Conservation (phyloP, 225 moss, liverwort and hornwort species). For the Thuidium tamariscinum region DNA sequence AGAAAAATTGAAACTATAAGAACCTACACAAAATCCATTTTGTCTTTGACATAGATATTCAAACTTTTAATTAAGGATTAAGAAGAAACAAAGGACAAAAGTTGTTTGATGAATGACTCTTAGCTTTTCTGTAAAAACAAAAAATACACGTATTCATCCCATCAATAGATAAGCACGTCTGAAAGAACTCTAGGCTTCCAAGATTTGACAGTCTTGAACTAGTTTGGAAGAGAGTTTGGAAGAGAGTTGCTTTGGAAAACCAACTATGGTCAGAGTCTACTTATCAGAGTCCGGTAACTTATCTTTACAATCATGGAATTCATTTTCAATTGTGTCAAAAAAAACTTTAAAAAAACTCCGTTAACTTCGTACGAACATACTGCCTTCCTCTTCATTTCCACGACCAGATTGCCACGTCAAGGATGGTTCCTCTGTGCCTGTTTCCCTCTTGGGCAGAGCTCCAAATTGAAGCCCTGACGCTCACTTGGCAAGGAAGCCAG, state of each 20-base stretch:
- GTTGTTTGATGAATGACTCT: not conserved
- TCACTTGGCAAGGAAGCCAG: not conserved
- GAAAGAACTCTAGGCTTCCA: not conserved
- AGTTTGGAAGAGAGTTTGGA: too few species aligned
- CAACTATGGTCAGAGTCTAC: not conserved
- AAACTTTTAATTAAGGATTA: not conserved
- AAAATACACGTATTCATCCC: not conserved
- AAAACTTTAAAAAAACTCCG: too few species aligned
- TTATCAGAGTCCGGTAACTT: not conserved
- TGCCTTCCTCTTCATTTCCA: not conserved
- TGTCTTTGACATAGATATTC: too few species aligned
- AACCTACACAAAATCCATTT: not conserved
- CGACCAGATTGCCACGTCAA: not conserved
- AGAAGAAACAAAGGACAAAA: not conserved
- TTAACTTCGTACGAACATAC: too few species aligned
- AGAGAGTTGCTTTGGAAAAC: not conserved
- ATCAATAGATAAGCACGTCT: not conserved
- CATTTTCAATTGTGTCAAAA: too few species aligned
- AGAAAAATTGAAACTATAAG: not conserved
- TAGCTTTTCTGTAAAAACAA: not conserved
- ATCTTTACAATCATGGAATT: too few species aligned
- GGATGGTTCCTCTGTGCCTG: not conserved
- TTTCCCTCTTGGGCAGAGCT: not conserved
- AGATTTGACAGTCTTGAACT: not conserved
- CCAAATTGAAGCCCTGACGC: not conserved